Evolutionary conservation across 83 land plant genomes (phyloP).

Genomic region (Diphasiastrum complanatum): DNA sequence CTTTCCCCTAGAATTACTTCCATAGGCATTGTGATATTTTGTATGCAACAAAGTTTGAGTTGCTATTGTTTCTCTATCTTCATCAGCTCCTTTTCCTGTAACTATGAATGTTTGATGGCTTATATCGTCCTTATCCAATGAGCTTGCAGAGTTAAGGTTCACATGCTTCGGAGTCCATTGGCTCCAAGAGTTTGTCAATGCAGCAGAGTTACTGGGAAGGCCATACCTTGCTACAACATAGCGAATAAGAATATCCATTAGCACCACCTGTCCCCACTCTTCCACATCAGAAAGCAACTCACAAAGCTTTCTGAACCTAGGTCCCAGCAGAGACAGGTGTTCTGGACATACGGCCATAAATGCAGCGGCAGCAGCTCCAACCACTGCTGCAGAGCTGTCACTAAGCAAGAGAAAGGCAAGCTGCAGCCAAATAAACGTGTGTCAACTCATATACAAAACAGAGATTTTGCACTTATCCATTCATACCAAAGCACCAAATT

Average conservation of each 20-base stretch:
- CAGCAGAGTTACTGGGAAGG: conserved; percentile 19
- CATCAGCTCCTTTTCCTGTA: no score
- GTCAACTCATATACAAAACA: neutral
- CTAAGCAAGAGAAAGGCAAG: conserved; percentile 62
- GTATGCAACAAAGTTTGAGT: no score
- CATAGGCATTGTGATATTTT: neutral
- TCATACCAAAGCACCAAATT: neutral
- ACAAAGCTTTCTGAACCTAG: conserved; percentile 62
- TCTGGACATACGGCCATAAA: conserved; percentile 75
- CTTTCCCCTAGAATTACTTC: neutral
- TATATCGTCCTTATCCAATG: neutral
- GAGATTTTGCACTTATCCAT: no score
- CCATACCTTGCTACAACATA: conserved; percentile 78
- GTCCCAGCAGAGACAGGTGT: conserved; percentile 54
- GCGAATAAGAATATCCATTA: conserved; percentile 79
- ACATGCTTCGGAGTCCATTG: no score
- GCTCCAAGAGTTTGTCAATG: neutral
- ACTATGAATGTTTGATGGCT: no score
- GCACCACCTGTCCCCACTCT: conserved; percentile 93
- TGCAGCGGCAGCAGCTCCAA: conserved; percentile 94
- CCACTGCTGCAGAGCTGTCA: conserved; percentile 80
- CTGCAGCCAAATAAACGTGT: conserved; percentile 37
- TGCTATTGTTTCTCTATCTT: no score
- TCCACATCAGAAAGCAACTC: conserved; percentile 85
- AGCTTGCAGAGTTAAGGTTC: no score